Base-by-base conservation (phyloP, 768 basidiomycete species). In the Porphyrellus cyaneotinctus region DNA sequence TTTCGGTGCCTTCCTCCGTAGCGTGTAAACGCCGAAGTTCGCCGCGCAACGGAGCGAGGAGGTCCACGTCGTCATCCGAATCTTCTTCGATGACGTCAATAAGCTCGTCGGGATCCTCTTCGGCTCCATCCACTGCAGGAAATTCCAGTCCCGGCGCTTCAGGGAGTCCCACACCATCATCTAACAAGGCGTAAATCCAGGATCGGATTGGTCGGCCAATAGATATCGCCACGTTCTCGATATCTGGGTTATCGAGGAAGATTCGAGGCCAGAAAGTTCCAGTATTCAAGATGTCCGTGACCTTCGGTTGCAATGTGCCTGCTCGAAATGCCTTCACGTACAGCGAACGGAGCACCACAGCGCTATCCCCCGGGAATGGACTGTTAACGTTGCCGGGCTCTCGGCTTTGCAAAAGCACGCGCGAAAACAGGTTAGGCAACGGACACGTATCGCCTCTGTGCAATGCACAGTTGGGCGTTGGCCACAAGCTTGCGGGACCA, bases 221-320 rank as follows among this genome's bases (percentile, higher is more conserved):
- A 49, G 78, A 83, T 51, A 80, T 70, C 18, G 79, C 72, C 12
- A 86, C 84, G 1, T 81, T 81, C 64, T 89, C 87, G 28, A 78
- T 46, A 65, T 92, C 89, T 0, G 90, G 90, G 58, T 83, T 79
- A 54, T 92, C 90, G 18, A 92, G 76, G 64, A 88, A 90, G n/a
- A 84, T 64, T 31, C 75, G 72, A 6, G 86, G 82, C 87, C 87
- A 91, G 52, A 74, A 83, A 1, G 87, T 82, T 17, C 77, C 79
- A 0, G 85, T 82, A 51, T 69, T 80, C 47, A 91, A 65, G 6
- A 77, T 63, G 57, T 91, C 85, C 64, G 85, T 65, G 26, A 81
- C 68, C 53, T 79, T 76, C 2, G 85, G 78, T 17, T 80, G 73
- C 18, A 91, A 66, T 1, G 66, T 64, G 4, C 87, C 88, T 1